Evolutionary conservation across 768 basidiomycete species (phyloP), one percentile per base, ranked within the genome.

Genomic region (Tylopilus intermedius): DNA sequence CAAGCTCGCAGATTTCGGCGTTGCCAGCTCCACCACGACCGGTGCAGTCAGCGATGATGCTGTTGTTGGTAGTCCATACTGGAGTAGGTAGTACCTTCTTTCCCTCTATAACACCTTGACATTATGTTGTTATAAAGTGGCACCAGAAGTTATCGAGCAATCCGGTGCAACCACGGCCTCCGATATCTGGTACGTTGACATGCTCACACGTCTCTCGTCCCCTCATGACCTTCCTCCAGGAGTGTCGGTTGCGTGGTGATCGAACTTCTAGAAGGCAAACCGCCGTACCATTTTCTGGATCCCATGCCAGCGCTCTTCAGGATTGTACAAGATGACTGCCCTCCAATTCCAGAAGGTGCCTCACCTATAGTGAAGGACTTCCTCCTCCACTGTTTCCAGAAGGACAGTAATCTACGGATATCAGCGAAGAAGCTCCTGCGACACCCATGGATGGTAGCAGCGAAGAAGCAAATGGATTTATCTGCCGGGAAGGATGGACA

Each of bases 291-390:
- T 71, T 88, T 86, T 62, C 81, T 98, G 39, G 92, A 93, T 57
- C 96, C 96, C 3, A 96, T 99, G 94, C 96, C 94, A 43, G 96
- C 96, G 1, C 81, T 99, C 26, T 99, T 96, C 72, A 84, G 96
- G 48, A 98, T 99, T 55, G 96, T 99, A 10, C 94, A 97, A 68
- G 96, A 99, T 65, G 96, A 98, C 67, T 89, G 84, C 62, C 95
- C 96, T 32, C 94, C 92, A 4, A 91, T 99, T 62, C 96, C 96
- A 0, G 94, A 96, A 55, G 92, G 93, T 15, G 90, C 92, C 1
- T 93, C 90, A 8, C 90, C 94, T 0, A 88, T 94, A 55, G 94
- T 96, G 57, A 91, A 95, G 62, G 94, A 98, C 69, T 99, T 99
- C 63, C 76, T 98, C 13, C 89, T 90, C 61, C 93, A 96, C 54